Base-by-base conservation (phyloP, 2,329 filamentous ascomycete genomes). In the Ophiocordyceps camponoti-floridani region DNA sequence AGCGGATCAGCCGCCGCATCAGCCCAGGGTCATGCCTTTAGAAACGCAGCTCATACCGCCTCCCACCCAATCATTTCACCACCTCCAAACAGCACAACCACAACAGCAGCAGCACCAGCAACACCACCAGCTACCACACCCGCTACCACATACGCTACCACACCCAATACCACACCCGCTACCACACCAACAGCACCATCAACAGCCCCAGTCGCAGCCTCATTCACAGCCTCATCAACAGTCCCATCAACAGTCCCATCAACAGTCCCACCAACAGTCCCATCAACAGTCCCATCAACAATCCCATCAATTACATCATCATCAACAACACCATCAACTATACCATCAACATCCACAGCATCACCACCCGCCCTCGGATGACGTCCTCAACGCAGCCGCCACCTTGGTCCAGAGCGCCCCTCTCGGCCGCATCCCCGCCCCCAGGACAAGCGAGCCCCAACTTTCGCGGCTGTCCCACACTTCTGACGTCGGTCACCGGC, bases 351-450 rank as follows among this genome's bases (percentile, higher is more conserved):
- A 52, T 10, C 55, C 54, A n/a, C 59, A 55, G 11, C 43, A 52
- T 49, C 33, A 12, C 33, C 33, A 37, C 11, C 13, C 13, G 23
- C 23, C 23, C 33, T 63, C 71, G 3, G 64, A 69, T 16, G 77
- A 81, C 50, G 70, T 80, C 6, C 60, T 79, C 42, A 60, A 56
- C 41, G 73, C 70, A 35, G 76, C 74, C 5, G 72, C 75, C 9
- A 72, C 67, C 6, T 51, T 72, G 12, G 49, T 73, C 11, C 67
- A 70, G 9, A 23, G 5, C 23, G 23, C 23, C 23, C 53, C 62
- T 11, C 43, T 33, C 28, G 46, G 47, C 11, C 52, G 52, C 14
- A 45, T 48, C 42, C 49, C 52, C 19, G 43, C 28, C 40, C 49
- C 52, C 19, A 55, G 58, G 42, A 49, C 55, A 18, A 48, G 54